Conservation (phyloP, 2,329 filamentous ascomycete species). For the Huntiella abstrusa region DNA sequence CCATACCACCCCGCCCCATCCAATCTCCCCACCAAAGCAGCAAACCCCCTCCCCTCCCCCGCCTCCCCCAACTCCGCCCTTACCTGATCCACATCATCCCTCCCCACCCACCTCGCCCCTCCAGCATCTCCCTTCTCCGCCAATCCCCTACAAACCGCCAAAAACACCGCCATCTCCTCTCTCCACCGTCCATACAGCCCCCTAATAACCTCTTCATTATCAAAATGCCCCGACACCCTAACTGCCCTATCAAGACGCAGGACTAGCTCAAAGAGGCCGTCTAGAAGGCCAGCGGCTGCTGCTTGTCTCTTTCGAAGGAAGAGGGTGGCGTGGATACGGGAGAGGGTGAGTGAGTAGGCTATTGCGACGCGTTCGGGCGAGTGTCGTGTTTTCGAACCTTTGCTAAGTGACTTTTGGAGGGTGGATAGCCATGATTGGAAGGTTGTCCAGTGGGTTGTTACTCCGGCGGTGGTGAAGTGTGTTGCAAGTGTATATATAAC, state of each 20-base stretch:
- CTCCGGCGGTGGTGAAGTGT: slow-evolving; percentile 65
- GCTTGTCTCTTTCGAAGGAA: slow-evolving; percentile 58
- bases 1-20: slow-evolving; percentile 16
- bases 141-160: slow-evolving; percentile 50
- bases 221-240: slow-evolving; percentile 21
- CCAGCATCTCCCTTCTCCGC: slow-evolving; percentile 40
- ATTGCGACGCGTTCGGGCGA: slow-evolving; percentile 49
- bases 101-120: slow-evolving; percentile 14
- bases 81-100: slow-evolving; percentile 17
- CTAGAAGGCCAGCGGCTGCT: slow-evolving; percentile 51
- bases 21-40: slow-evolving; percentile 47
- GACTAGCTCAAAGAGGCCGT: slow-evolving; percentile 58
- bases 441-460: slow-evolving; percentile 51
- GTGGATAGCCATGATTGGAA: slow-evolving; percentile 49
- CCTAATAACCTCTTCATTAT: slow-evolving; percentile 15
- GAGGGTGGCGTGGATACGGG: slow-evolving; percentile 55
- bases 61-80: slow-evolving; percentile 21
- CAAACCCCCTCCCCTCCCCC: slow-evolving; percentile 40
- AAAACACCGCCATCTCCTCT: slow-evolving; percentile 55
- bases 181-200: slow-evolving; percentile 46
- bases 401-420: slow-evolving; percentile 38
- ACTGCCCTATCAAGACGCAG: slow-evolving; percentile 45
- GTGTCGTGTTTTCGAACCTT: slow-evolving; percentile 19
- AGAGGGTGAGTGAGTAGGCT: slow-evolving; percentile 53
- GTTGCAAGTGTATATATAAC: slow-evolving; percentile 55